Evolutionary conservation across 2,329 filamentous ascomycete species (phyloP).

Genomic region (Penicillium hordei): DNA sequence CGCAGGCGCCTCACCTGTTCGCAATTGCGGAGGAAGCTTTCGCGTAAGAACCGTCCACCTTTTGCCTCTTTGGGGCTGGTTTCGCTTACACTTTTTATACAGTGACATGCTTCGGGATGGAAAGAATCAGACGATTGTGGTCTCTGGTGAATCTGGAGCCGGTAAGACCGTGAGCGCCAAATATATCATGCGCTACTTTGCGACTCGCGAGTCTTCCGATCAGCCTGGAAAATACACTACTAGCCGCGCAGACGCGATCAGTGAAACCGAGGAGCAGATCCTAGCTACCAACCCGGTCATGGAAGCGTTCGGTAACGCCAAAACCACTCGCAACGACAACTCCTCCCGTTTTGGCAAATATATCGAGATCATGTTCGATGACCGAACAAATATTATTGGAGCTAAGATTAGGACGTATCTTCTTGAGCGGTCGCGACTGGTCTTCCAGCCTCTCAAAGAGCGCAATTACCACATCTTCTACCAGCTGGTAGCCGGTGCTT

Average conservation of each 20-base stretch:
- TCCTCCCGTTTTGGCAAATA: slow-evolving; percentile 99
- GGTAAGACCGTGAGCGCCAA: slow-evolving; percentile 99
- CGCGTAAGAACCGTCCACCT: slow-evolving; percentile 60
- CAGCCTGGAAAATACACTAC: slow-evolving; percentile 76
- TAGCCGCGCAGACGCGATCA: slow-evolving; percentile 77
- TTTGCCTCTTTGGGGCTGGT: background rate
- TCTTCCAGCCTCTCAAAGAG: slow-evolving; percentile 96
- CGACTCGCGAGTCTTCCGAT: slow-evolving; percentile 90
- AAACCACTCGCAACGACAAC: slow-evolving; percentile 99
- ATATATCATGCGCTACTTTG: slow-evolving; percentile 99
- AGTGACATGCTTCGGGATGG: slow-evolving; percentile 96
- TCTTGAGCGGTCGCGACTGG: slow-evolving; percentile 88
- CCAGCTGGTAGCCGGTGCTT: slow-evolving; percentile 89
- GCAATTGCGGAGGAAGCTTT: slow-evolving; percentile 99
- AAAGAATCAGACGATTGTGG: slow-evolving; percentile 97
- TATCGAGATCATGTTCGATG: slow-evolving; percentile 99
- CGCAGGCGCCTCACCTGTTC: slow-evolving; percentile 96
- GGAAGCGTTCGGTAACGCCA: slow-evolving; percentile 99
- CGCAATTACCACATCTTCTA: slow-evolving; percentile 99
- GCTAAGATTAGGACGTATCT: slow-evolving; percentile 96
- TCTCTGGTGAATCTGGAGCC: slow-evolving; percentile 98
- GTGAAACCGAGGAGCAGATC: slow-evolving; percentile 97
- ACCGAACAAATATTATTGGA: slow-evolving; percentile 91
- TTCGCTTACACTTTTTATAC: slow-evolving; percentile 39
- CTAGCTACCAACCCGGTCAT: slow-evolving; percentile 98